A percentile compares a stretch with the other conserved stretches of the same genome.
These are phyloP conservation scores for Solanum chaucha DNA, from an alignment of 257 asterid species.

Conservation along the genomic window DNA sequence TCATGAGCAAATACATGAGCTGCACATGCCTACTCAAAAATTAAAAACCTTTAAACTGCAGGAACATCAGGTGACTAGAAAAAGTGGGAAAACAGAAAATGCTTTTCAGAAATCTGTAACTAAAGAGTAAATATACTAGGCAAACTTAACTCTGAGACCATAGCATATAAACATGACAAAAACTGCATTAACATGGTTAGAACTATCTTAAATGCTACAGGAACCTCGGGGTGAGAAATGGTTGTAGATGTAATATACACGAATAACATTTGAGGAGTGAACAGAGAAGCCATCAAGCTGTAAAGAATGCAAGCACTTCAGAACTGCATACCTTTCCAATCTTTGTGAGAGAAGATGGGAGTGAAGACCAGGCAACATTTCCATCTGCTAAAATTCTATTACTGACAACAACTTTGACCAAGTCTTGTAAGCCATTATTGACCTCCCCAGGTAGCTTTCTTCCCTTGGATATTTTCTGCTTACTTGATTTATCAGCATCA, in stretches of 20 bases:
- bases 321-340: slow-evolving; percentile 65
- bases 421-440: slow-evolving; percentile 50
- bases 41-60: neutral
- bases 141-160: neutral
- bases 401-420: slow-evolving; percentile 62
- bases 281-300: neutral
- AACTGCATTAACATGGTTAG: neutral
- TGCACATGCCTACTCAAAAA: neutral
- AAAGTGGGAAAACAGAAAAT: neutral
- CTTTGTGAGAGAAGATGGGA: slow-evolving; percentile 77
- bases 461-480: slow-evolving; percentile 35
- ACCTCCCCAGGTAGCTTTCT: slow-evolving; percentile 52
- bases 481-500: slow-evolving; percentile 35
- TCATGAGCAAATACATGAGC: neutral
- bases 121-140: neutral
- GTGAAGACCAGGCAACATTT: slow-evolving; percentile 67
- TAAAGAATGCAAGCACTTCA: neutral
- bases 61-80: neutral
- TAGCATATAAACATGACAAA: neutral
- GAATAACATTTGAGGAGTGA: neutral
- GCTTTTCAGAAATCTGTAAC: neutral
- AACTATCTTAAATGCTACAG: neutral
- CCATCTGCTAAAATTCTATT: slow-evolving; percentile 58
- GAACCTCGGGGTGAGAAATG: neutral
- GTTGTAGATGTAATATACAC: neutral